Evolutionary conservation across 192 early-diverging fungal species (phyloP).

Genomic region (Rhizoclosmatium globosum): DNA sequence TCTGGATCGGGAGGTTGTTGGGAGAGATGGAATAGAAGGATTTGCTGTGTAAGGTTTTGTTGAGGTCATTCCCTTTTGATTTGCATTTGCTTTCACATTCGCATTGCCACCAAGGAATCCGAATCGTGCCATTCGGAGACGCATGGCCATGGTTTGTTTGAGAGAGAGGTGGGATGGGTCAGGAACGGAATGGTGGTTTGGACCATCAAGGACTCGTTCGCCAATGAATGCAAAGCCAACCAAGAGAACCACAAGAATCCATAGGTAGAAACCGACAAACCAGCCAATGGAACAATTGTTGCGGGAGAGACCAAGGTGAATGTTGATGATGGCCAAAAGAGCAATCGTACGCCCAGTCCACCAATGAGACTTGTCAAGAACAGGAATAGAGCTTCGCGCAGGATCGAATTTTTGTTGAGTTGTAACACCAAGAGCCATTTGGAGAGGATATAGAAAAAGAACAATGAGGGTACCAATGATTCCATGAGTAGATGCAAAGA

Average conservation of each 20-base stretch:
- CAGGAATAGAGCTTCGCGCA: constrained; percentile 33
- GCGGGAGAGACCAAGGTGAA: constrained; percentile 5
- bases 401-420: constrained; percentile 33
- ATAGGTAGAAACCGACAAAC: constrained; percentile 7
- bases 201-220: neutral
- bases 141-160: too few relatives aligned
- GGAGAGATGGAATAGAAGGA: too few relatives aligned
- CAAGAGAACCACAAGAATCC: constrained; percentile 12
- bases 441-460: constrained; percentile 19
- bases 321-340: neutral
- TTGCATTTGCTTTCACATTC: too few relatives aligned
- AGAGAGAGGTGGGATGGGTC: neutral
- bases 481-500: constrained; percentile 29
- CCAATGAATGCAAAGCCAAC: constrained; percentile 12
- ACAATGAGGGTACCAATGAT: constrained; percentile 17
- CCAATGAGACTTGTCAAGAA: constrained; percentile 46
- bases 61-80: too few relatives aligned
- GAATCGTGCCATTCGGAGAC: too few relatives aligned
- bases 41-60: too few relatives aligned
- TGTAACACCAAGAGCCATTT: constrained; percentile 43
- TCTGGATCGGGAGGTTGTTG: too few relatives aligned
- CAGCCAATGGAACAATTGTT: neutral
- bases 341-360: constrained; percentile 31
- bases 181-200: constrained; percentile 49
- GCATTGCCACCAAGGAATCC: too few relatives aligned